Base-by-base conservation (phyloP, 805 yeast species). In the Spathaspora gorwiae region DNA sequence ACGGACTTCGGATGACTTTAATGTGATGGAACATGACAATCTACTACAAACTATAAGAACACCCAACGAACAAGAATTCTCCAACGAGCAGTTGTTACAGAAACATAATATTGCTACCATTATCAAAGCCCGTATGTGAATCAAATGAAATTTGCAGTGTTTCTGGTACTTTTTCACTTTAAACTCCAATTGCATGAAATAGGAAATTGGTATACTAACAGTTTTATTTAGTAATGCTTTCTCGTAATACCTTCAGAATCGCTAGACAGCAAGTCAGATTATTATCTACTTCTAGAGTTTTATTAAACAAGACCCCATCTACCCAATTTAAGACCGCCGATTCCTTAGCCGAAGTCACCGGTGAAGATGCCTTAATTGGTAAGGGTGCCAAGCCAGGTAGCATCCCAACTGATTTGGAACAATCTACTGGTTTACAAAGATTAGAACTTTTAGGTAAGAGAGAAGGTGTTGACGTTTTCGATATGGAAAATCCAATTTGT, bases 361-460 rank as follows among this genome's bases (percentile, higher is more conserved):
- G 88, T 62, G 79, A 83, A 42, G 74, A 66, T 55, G 76, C 89
- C 45, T 80, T 92, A 68, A 80, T 90, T 56, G 97, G 97, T 68
- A 82, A 86, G 45, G 98, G 97, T 80, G 96, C 96, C 54, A 70
- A 75, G 55, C 78, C 79, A 56, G 95, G 92, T 55, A 76, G 84
- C 42, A 84, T 94, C 63, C 97, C 98, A 67, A 82, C 96, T 49
- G 96, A 90, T 69, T 65, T 87, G 55, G 97, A 94, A 62, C 98
- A 92, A 76, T 90, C 97, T 60, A 94, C 99, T 42, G 99, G 99
- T 86, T 76, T 92, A 64, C 98, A 87, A 73, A 90, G 99, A 82
- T 78, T 90, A 56, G 99, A 94, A 79, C 68, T 87, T 57, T 80
- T 94, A 61, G 97, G 95, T 75, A 87, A 89, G 72, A 74, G 87